A percentile compares a stretch with the other conserved stretches of the same genome.
Conservation (phyloP, 2,329 filamentous ascomycete species). For the Diaporthe velutina region DNA sequence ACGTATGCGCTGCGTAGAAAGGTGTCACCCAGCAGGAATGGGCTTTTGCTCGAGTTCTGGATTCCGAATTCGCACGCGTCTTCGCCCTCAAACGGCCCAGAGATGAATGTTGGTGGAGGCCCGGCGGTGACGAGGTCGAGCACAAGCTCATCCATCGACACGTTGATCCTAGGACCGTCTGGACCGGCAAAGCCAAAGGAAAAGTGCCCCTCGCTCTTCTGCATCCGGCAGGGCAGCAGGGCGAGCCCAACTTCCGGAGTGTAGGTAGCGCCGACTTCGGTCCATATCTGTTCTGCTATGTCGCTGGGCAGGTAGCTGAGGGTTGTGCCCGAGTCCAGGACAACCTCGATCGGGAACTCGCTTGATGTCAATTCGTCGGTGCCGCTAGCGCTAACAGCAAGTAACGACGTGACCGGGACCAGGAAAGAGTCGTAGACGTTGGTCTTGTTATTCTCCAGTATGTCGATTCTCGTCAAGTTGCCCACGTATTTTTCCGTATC, state of each 20-base stretch:
- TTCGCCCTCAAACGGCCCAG: slow-evolving; percentile 59
- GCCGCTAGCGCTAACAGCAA: slow-evolving; percentile 63
- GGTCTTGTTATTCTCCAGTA: slow-evolving; percentile 61
- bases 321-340: slow-evolving; percentile 83
- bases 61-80: slow-evolving; percentile 69
- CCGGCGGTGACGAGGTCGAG: slow-evolving; percentile 56
- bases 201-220: slow-evolving; percentile 61
- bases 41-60: slow-evolving; percentile 58
- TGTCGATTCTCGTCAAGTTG: slow-evolving; percentile 70
- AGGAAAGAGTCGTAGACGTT: slow-evolving; percentile 59
- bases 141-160: slow-evolving; percentile 70
- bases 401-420: slow-evolving; percentile 62
- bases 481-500: slow-evolving; percentile 81
- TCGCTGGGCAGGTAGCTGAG: slow-evolving; percentile 77
- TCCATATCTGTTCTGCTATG: slow-evolving; percentile 66
- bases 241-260: slow-evolving; percentile 52
- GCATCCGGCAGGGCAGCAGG: slow-evolving; percentile 64
- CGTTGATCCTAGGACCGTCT: slow-evolving; percentile 62
- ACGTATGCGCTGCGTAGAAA: slow-evolving; percentile 72
- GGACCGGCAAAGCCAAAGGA: slow-evolving; percentile 66
- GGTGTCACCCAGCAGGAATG: slow-evolving; percentile 67
- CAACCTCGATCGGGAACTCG: slow-evolving; percentile 66
- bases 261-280: slow-evolving; percentile 67
- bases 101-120: slow-evolving; percentile 50
- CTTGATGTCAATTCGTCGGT: slow-evolving; percentile 59